Percentiles rank a stretch among this genome's conserved stretches.
These are phyloP conservation scores for Calonectria pseudoreteaudii DNA, from an alignment of 2,329 filamentous ascomycete genomes.

Conservation along the genomic window DNA sequence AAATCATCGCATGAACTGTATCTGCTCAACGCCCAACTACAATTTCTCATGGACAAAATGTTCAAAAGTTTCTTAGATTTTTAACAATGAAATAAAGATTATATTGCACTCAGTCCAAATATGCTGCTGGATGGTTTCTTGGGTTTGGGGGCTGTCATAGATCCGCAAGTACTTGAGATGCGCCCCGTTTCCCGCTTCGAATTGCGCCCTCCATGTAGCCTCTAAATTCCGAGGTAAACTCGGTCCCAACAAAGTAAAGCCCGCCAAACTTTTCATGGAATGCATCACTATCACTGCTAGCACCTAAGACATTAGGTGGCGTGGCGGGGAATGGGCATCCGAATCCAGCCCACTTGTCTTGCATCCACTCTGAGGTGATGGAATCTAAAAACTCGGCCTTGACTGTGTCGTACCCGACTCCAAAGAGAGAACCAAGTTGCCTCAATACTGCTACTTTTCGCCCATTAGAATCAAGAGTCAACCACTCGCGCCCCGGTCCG, in stretches of 20 bases:
- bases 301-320: neutral
- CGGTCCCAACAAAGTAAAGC: conserved; percentile 29
- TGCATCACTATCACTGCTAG: neutral
- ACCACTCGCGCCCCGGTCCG: conserved; percentile 9
- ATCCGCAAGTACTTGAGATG: conserved; percentile 8
- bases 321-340: conserved; percentile 17
- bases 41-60: neutral
- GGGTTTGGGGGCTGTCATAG: neutral
- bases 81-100: neutral
- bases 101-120: no score
- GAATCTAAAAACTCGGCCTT: conserved; percentile 13
- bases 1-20: no score
- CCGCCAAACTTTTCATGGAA: conserved; percentile 4
- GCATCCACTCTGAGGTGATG: conserved; percentile 19
- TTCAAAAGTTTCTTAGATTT: neutral
- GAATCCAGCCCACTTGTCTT: conserved; percentile 24
- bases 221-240: conserved; percentile 23
- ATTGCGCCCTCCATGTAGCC: conserved; percentile 33
- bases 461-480: neutral
- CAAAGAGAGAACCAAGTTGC: conserved; percentile 17
- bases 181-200: conserved; percentile 25
- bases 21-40: neutral
- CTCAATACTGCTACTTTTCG: neutral
- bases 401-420: conserved; percentile 8
- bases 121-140: neutral